Percentiles rank a stretch among this genome's conserved stretches.
Evolutionary conservation across 352 stramenopile species (phyloP).

Genomic region (Phytophthora fragariaefolia): DNA sequence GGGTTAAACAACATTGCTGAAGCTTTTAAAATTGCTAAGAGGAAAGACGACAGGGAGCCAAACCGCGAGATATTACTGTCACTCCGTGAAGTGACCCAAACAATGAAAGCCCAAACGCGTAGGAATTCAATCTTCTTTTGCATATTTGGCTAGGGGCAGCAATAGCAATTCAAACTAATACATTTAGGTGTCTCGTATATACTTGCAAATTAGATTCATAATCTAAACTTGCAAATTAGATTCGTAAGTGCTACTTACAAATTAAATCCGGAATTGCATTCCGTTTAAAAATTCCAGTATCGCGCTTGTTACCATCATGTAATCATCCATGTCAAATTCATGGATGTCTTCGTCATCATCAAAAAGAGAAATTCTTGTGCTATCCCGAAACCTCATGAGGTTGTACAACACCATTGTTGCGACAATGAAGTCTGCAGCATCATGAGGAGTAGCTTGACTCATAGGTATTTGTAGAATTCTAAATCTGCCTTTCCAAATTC

Average conservation of each 20-base stretch:
- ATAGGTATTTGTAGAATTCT: conserved; percentile 1
- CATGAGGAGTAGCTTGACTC: background rate
- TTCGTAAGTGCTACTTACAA: too few relatives aligned
- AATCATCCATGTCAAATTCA: background rate
- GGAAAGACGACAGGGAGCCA: background rate
- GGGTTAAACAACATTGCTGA: conserved; percentile 11
- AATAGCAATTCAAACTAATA: too few relatives aligned
- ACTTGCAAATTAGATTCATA: too few relatives aligned
- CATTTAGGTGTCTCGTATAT: too few relatives aligned
- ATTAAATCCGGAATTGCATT: too few relatives aligned
- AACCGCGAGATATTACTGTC: too few relatives aligned
- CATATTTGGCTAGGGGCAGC: too few relatives aligned
- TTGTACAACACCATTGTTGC: conserved; percentile 7
- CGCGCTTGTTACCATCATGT: too few relatives aligned
- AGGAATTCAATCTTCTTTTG: too few relatives aligned
- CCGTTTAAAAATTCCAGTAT: too few relatives aligned
- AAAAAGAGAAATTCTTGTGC: background rate
- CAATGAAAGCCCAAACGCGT: conserved; percentile 2
- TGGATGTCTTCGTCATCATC: background rate
- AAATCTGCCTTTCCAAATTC: background rate
- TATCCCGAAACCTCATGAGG: conserved; percentile 2
- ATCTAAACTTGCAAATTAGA: too few relatives aligned
- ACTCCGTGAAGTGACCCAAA: background rate
- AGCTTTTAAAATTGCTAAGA: conserved; percentile 3
- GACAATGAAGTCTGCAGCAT: background rate